phyloP scores from a whole-genome alignment of 495 filamentous ascomycete species.

The Hyaloscypha variabilis region DNA sequence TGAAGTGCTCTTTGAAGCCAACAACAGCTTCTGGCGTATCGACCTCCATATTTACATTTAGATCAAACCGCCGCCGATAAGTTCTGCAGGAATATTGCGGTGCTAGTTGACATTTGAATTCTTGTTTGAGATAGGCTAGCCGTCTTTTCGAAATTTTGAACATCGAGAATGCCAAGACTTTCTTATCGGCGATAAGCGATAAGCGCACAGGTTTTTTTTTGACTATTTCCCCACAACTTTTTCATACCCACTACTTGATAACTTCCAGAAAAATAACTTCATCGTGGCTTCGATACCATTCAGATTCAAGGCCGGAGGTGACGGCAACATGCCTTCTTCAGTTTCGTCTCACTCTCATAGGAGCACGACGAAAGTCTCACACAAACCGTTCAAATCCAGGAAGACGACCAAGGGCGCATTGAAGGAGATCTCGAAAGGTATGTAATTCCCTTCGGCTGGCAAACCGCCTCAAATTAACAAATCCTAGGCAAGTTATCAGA shows the following conservation, averaged over 20 bases:
- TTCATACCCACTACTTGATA: neutral
- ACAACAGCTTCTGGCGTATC: conserved; percentile 14
- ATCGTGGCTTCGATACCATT: conserved; percentile 67
- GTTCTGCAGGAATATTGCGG: neutral
- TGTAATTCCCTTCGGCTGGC: conserved; percentile 7
- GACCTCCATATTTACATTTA: conserved; percentile 22
- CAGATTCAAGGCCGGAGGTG: conserved; percentile 82
- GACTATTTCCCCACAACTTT: conserved; percentile 1
- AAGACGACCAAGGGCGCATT: conserved; percentile 86
- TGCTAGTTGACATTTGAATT: neutral
- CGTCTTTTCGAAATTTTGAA: neutral
- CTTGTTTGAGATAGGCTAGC: neutral
- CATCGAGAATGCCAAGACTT: conserved; percentile 16
- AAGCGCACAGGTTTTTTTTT: conserved; percentile 13
- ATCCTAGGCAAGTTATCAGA: conserved; percentile 62
- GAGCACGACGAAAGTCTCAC: conserved; percentile 79
- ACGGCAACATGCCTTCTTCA: conserved; percentile 62
- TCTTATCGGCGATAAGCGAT: conserved; percentile 7
- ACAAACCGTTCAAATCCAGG: conserved; percentile 90
- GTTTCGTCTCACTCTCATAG: conserved; percentile 78
- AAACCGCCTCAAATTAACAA: conserved; percentile 2
- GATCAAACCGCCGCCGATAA: neutral
- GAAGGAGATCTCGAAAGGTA: conserved; percentile 83
- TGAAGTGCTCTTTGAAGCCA: conserved; percentile 28
- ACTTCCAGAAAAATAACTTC: conserved; percentile 1